Evolutionary conservation across 305 asterid species (phyloP).

Genomic region (Plantago lanceolata): DNA sequence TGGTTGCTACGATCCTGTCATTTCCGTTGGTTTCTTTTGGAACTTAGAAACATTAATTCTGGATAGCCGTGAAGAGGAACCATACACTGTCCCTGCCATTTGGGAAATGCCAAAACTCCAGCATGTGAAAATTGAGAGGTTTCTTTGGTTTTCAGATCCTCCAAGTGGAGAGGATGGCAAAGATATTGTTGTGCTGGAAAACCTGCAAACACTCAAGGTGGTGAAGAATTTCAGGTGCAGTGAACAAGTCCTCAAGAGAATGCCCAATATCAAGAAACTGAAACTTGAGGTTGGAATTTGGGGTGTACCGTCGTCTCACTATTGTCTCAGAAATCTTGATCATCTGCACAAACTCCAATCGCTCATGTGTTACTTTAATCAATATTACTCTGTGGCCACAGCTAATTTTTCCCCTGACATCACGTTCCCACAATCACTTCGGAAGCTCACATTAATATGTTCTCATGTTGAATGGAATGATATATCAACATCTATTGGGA

Average conservation of each 20-base stretch:
- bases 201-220: conserved; percentile 3
- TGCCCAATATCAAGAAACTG: conserved; percentile 9
- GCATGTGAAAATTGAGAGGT: not conserved
- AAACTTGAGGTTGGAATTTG: not conserved
- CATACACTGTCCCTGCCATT: not conserved
- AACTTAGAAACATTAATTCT: not conserved
- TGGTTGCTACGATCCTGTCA: too few species aligned
- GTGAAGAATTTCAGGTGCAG: conserved; percentile 9
- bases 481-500: not conserved
- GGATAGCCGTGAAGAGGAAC: too few species aligned
- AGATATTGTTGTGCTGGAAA: not conserved
- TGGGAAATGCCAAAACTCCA: not conserved
- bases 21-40: not conserved
- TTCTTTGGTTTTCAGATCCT: conserved; percentile 12
- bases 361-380: not conserved
- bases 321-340: not conserved
- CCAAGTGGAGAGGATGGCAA: not conserved
- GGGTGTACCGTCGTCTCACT: not conserved
- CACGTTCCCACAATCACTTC: not conserved
- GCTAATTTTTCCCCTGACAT: not conserved
- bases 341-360: not conserved
- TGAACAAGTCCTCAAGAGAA: not conserved
- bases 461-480: not conserved
- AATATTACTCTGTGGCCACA: too few species aligned
- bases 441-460: not conserved